Evolutionary conservation across 768 basidiomycete genomes (phyloP), one percentile per base, ranked within the genome.

Genomic region (Hygrophorus pudorinus): DNA sequence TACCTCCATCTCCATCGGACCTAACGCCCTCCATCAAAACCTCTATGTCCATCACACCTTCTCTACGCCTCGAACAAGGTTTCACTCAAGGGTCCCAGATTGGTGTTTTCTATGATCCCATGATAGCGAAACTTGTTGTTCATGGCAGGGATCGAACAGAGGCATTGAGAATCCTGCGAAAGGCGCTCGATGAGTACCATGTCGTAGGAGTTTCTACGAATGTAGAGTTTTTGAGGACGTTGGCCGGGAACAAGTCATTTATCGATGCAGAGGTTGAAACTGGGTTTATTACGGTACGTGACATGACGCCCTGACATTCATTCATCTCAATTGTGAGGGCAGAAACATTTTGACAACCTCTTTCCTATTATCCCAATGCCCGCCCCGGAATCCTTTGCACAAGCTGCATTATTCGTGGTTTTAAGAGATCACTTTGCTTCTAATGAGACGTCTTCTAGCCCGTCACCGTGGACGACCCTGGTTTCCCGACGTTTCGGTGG

Each of bases 151-250:
- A 92, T 60, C 75, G 92, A 16, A 77, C 78, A 2, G 88, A 92
- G 56, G 92, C 92, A 0, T 60, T 97, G 55, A 71, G 88, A 13
- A 71, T 88, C 56, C 69, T 96, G 48, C 66, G 86, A 2, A 79
- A 78, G 45, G 90, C 88, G 3, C 62, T 96, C 32, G 87, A 84
- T 42, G 82, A 92, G 50, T 97, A 94, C 58, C 78, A 82, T 54
- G 85, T 96, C 39, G 89, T 91, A 0, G 92, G 92, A 13, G 82
- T 93, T 10, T 78, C 85, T 9, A 94, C 92, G 4, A 97, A 97
- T 55, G 71, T 97, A 21, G 87, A 92, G 56, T 97, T 96, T 59
- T 65, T 97, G 48, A 68, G 82, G 39, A 71, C 69, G 0, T 70
- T 97, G 40, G 85, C 90, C 0, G 81, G 79, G 1, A 83, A 94